Evolutionary conservation across 2,329 filamentous ascomycete genomes (phyloP).

Genomic region (Emmonsiellopsis sp.): DNA sequence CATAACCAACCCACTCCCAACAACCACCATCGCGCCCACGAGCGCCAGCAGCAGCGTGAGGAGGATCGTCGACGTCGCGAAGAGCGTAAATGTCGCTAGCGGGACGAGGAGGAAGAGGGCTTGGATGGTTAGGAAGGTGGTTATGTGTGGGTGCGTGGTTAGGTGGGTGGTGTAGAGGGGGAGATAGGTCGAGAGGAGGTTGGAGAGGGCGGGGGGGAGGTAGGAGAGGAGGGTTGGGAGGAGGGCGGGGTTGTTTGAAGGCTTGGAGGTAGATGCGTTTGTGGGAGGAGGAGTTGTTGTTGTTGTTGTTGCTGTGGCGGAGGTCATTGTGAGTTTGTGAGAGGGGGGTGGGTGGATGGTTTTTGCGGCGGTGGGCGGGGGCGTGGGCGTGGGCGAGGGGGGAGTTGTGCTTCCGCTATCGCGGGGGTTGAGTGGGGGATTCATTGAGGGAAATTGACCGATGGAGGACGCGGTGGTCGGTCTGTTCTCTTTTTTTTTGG

Average conservation of each 20-base stretch:
- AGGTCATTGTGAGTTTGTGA: background rate
- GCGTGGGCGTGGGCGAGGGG: too few relatives aligned
- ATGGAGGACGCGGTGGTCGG: too few relatives aligned
- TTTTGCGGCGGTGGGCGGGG: too few relatives aligned
- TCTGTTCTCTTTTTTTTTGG: too few relatives aligned
- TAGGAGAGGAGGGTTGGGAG: background rate
- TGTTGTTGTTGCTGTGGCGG: background rate
- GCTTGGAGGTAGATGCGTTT: background rate
- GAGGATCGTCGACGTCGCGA: slow-evolving; percentile 52
- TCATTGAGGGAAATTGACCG: too few relatives aligned
- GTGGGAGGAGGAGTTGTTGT: background rate
- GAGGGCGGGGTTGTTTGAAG: background rate
- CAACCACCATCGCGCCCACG: slow-evolving; percentile 29
- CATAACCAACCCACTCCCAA: slow-evolving; percentile 50
- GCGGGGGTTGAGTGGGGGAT: too few relatives aligned
- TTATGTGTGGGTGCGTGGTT: slow-evolving; percentile 56
- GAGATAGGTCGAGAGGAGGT: background rate
- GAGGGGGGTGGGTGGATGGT: background rate
- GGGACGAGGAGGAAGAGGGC: slow-evolving; percentile 37
- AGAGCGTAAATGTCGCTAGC: slow-evolving; percentile 51
- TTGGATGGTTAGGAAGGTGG: slow-evolving; percentile 59
- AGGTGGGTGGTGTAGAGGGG: slow-evolving; percentile 47
- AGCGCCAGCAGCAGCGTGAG: slow-evolving; percentile 55
- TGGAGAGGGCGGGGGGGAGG: slow-evolving; percentile 3
- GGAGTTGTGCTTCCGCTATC: too few relatives aligned